phyloP scores from a whole-genome alignment of 2,329 filamentous ascomycete species.

The Colletotrichum cuscutae region DNA sequence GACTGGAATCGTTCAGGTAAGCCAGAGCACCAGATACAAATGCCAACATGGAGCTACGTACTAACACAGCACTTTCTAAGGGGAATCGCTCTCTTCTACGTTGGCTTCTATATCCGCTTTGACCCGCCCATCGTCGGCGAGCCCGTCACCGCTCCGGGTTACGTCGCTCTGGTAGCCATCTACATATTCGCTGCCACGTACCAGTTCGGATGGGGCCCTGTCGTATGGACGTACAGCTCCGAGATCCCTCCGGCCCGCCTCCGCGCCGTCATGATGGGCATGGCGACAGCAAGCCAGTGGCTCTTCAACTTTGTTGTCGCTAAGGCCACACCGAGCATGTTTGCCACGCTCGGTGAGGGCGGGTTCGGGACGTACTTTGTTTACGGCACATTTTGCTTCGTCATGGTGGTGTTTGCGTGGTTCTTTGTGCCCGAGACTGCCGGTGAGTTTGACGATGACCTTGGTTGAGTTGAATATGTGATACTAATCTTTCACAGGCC shows the following conservation, averaged over 20 bases:
- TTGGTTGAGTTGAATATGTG: background rate
- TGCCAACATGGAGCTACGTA: background rate
- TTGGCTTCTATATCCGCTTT: slow-evolving; percentile 69
- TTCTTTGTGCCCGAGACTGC: slow-evolving; percentile 65
- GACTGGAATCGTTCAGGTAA: slow-evolving; percentile 35
- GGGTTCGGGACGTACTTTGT: slow-evolving; percentile 64
- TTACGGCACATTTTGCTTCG: slow-evolving; percentile 66
- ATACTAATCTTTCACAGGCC: slow-evolving; percentile 5
- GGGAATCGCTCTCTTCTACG: slow-evolving; percentile 46
- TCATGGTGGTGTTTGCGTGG: slow-evolving; percentile 62
- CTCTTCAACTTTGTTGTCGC: slow-evolving; percentile 72
- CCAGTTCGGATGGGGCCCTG: slow-evolving; percentile 53
- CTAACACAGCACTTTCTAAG: background rate
- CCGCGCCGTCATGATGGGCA: slow-evolving; percentile 62
- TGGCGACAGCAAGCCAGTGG: slow-evolving; percentile 72
- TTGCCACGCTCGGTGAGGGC: slow-evolving; percentile 48
- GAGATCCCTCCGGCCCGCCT: slow-evolving; percentile 63
- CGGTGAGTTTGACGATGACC: slow-evolving; percentile 46
- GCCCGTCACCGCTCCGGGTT: slow-evolving; percentile 56
- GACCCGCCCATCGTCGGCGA: slow-evolving; percentile 56
- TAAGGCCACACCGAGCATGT: slow-evolving; percentile 53
- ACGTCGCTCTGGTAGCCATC: slow-evolving; percentile 73
- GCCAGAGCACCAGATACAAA: background rate
- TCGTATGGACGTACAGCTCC: slow-evolving; percentile 55
- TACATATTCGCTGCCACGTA: slow-evolving; percentile 65